Evolutionary conservation across 768 basidiomycete species (phyloP), one percentile per base, ranked within the genome.

Genomic region (Cantharellus anzutake): DNA sequence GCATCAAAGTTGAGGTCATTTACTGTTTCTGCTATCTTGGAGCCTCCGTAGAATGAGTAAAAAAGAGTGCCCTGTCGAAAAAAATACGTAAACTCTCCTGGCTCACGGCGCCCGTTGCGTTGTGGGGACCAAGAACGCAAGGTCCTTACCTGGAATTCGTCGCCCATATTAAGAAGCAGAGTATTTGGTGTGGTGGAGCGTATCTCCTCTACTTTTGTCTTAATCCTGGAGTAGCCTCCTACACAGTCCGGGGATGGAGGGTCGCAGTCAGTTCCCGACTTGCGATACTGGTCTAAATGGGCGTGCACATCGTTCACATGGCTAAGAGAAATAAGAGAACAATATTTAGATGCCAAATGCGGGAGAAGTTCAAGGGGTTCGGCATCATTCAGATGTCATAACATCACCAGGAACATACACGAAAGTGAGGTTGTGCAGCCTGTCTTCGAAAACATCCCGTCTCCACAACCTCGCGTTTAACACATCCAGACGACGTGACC

Each of bases 1-100:
- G 73, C 73, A 56, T 74, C 73, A 64, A 74, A 76, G 2, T 71
- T 71, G 35, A 76, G 66, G 60, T 74, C 69, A 62, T 76, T 76
- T 58, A 77, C 65, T 0, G 69, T 68, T 35, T 72, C 63, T 0
- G 73, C 70, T 55, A 75, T 77, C 57, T 70, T 71, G 50, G 72
- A 69, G 7, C 72, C 73, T 35, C 74, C 75, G 64, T 73, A 74
- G 57, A 70, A 69, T n/a, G 71, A 70, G 66, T 72, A 76, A 65
- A 73, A 76, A 5, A 75, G 67, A 1, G 75, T 76, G 5, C 74
- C 74, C 68, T 74, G 55, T 5, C 42, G 42, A 37, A 11, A 41
- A 40, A 34, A n/a, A 20, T 5, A 40, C 29, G 37, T 55, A 11
- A 55, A 38, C 34, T 55, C 14, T 11, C 38, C 29, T 29, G 11